phyloP scores from a whole-genome alignment of 805 yeast genomes.

The Sporopachydermia lactativora region DNA sequence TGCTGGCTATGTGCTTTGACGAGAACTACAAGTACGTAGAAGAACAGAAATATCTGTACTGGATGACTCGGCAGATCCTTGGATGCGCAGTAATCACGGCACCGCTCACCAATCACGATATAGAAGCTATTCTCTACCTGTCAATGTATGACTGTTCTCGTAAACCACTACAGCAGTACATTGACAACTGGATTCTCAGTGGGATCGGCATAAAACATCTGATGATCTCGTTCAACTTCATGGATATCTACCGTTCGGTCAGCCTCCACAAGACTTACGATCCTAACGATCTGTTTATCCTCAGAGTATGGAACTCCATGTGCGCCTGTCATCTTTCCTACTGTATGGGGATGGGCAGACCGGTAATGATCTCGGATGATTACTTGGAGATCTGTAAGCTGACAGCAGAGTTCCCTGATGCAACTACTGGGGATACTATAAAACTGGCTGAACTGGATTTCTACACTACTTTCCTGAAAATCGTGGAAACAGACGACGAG shows the following conservation, averaged over 20 bases:
- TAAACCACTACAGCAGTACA: slow-evolving; percentile 36
- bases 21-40: slow-evolving; percentile 34
- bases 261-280: slow-evolving; percentile 14
- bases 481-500: slow-evolving; percentile 14
- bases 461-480: slow-evolving; percentile 14
- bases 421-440: slow-evolving; percentile 39
- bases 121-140: slow-evolving; percentile 43
- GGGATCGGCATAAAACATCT: slow-evolving; percentile 37
- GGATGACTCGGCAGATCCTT: slow-evolving; percentile 33
- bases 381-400: slow-evolving; percentile 28
- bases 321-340: slow-evolving; percentile 37
- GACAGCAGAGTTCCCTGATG: slow-evolving; percentile 32
- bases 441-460: slow-evolving; percentile 36
- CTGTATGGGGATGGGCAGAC: slow-evolving; percentile 35
- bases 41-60: slow-evolving; percentile 32
- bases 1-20: slow-evolving; percentile 42
- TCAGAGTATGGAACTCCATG: slow-evolving; percentile 38
- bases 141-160: slow-evolving; percentile 40
- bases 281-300: slow-evolving; percentile 33
- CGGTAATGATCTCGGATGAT: slow-evolving; percentile 25
- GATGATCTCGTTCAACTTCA: slow-evolving; percentile 31
- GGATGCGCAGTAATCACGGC: slow-evolving; percentile 35
- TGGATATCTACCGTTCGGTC: slow-evolving; percentile 25
- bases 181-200: slow-evolving; percentile 39
- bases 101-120: slow-evolving; percentile 43